phyloP scores from a whole-genome alignment of 2,329 filamentous ascomycete genomes.

The Emmonsiellopsis sp. region DNA sequence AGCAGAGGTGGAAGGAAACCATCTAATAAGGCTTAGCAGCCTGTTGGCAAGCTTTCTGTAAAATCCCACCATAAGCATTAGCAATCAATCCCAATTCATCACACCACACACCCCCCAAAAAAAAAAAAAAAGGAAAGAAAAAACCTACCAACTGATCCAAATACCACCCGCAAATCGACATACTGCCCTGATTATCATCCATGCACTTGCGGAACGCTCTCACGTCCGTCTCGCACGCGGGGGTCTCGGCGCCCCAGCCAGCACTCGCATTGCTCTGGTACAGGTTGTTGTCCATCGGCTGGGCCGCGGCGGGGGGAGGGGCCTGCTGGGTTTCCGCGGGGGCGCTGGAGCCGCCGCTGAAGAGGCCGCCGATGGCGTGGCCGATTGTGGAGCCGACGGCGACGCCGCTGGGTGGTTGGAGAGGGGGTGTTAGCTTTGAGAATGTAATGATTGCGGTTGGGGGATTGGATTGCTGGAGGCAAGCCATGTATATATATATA shows the following conservation, averaged over 20 bases:
- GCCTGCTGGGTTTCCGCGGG: slow-evolving; percentile 44
- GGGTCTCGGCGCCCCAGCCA: slow-evolving; percentile 29
- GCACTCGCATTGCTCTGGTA: slow-evolving; percentile 40
- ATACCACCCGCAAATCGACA: slow-evolving; percentile 97
- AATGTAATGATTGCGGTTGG: neutral
- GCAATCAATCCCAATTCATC: too few relatives aligned
- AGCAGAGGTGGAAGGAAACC: neutral
- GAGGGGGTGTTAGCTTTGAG: slow-evolving; percentile 14
- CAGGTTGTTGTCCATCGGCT: slow-evolving; percentile 40
- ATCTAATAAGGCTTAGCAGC: slow-evolving; percentile 62
- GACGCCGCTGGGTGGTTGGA: slow-evolving; percentile 60
- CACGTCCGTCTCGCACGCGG: slow-evolving; percentile 70
- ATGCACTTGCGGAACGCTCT: slow-evolving; percentile 89
- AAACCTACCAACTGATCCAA: slow-evolving; percentile 69
- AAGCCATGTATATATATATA: too few relatives aligned
- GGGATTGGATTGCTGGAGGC: too few relatives aligned
- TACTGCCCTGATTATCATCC: slow-evolving; percentile 87
- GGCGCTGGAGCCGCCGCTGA: slow-evolving; percentile 58
- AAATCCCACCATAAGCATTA: too few relatives aligned
- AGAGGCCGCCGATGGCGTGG: slow-evolving; percentile 84
- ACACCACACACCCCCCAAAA: too few relatives aligned
- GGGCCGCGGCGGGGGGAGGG: slow-evolving; percentile 44
- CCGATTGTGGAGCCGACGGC: slow-evolving; percentile 92
- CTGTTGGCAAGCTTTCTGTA: slow-evolving; percentile 76
- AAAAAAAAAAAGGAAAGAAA: neutral